phyloP scores from a whole-genome alignment of 345 rosid genomes.

The Aurinia saxatilis region DNA sequence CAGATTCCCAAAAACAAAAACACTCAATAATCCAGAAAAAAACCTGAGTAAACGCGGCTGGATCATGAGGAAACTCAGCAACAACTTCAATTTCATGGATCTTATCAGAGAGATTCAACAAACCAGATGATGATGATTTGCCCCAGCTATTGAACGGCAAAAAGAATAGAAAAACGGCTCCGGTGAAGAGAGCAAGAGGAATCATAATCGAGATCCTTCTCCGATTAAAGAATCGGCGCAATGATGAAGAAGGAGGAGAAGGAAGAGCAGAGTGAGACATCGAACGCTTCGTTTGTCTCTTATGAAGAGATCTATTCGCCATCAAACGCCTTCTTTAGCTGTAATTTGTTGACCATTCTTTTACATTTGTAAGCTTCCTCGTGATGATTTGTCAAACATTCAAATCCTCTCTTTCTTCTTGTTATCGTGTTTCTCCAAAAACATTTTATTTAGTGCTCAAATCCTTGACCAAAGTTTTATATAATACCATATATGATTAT shows the following conservation, averaged over 20 bases:
- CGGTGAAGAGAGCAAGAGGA: conserved; percentile 28
- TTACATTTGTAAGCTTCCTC: no score
- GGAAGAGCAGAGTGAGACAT: conserved; percentile 22
- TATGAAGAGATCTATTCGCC: conserved; percentile 36
- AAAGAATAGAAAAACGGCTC: conserved; percentile 28
- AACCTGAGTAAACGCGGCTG: conserved; percentile 69
- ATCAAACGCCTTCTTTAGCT: conserved; percentile 11
- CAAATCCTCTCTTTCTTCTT: no score
- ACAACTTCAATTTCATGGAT: conserved; percentile 42
- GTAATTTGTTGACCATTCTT: not conserved
- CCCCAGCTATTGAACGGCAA: conserved; percentile 31
- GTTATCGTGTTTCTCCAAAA: no score
- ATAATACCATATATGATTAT: no score
- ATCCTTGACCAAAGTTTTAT: no score
- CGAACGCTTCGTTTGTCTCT: conserved; percentile 31
- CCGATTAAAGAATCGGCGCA: conserved; percentile 24
- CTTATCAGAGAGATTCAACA: not conserved
- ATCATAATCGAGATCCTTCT: conserved; percentile 28
- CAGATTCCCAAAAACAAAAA: not conserved
- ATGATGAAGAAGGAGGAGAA: not conserved
- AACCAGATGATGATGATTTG: not conserved
- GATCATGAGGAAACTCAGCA: conserved; percentile 65
- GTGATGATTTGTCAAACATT: no score
- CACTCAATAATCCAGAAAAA: not conserved
- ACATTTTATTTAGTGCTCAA: no score